Conservation (phyloP, 1,284 basidiomycete species). For the Xerocomus minutiporus region DNA sequence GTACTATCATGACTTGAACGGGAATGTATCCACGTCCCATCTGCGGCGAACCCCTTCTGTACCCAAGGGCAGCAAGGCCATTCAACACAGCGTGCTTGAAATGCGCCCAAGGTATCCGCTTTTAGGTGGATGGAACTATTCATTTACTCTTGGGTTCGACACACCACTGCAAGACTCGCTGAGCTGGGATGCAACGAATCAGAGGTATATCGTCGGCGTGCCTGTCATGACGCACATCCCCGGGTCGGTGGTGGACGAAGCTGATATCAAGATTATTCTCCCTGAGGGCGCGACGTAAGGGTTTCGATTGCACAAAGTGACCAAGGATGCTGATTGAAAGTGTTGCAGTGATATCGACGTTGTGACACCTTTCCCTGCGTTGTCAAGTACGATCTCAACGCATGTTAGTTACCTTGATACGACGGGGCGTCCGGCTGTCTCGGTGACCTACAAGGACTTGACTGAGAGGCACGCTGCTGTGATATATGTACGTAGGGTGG, state of each 20-base stretch:
- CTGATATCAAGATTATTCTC: slow-evolving; percentile 75
- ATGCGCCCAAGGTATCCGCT: slow-evolving; percentile 89
- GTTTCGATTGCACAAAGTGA: slow-evolving; percentile 14
- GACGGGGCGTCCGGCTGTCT: slow-evolving; percentile 78
- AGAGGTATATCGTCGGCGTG: slow-evolving; percentile 71
- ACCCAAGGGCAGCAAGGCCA: slow-evolving; percentile 49
- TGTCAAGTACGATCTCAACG: slow-evolving; percentile 54
- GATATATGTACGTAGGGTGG: slow-evolving; percentile 57
- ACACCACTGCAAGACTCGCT: slow-evolving; percentile 73
- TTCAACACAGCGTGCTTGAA: slow-evolving; percentile 67
- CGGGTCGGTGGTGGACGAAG: slow-evolving; percentile 79
- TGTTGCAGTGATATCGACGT: slow-evolving; percentile 69
- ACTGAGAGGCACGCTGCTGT: slow-evolving; percentile 75
- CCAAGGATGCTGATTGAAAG: slow-evolving; percentile 5
- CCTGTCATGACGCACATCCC: slow-evolving; percentile 84
- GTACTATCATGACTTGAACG: slow-evolving; percentile 89
- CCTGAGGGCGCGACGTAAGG: slow-evolving; percentile 92
- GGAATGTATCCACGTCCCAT: slow-evolving; percentile 94
- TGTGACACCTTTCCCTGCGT: slow-evolving; percentile 72
- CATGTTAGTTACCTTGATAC: slow-evolving; percentile 92
- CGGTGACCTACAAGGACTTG: slow-evolving; percentile 68
- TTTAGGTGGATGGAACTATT: slow-evolving; percentile 97
- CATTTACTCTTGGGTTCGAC: slow-evolving; percentile 92
- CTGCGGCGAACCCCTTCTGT: slow-evolving; percentile 68
- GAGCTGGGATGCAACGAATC: slow-evolving; percentile 53